Evolutionary conservation across 2,329 filamentous ascomycete genomes (phyloP).

Genomic region (Fusarium pseudocircinatum): DNA sequence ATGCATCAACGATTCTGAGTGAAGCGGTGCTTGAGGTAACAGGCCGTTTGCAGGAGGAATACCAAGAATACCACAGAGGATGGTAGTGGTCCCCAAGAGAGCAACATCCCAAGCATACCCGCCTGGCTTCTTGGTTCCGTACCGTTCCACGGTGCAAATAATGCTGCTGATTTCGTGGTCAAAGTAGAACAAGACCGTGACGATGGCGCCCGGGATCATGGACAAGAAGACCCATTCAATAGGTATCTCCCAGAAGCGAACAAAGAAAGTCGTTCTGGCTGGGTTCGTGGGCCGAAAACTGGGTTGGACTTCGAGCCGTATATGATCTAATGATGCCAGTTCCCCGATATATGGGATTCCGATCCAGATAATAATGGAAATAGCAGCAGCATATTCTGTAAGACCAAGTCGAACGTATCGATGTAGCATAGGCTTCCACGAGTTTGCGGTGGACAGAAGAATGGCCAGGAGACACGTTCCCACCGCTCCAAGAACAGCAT

Average conservation of each 20-base stretch:
- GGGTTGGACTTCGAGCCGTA: constrained; percentile 64
- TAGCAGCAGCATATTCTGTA: constrained; percentile 71
- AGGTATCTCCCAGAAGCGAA: constrained; percentile 70
- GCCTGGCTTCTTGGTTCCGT: constrained; percentile 68
- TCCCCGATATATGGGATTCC: constrained; percentile 70
- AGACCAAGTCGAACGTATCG: constrained; percentile 69
- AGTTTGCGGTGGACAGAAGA: constrained; percentile 68
- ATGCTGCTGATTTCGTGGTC: constrained; percentile 76
- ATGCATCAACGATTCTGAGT: constrained; percentile 71
- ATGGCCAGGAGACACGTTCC: constrained; percentile 72
- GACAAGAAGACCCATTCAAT: constrained; percentile 68
- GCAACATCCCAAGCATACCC: constrained; percentile 73
- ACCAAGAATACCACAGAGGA: constrained; percentile 70
- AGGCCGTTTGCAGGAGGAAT: constrained; percentile 74
- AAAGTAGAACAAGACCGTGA: constrained; percentile 75
- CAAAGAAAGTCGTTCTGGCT: constrained; percentile 65
- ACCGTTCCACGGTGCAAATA: constrained; percentile 70
- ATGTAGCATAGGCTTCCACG: constrained; percentile 70
- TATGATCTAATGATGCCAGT: constrained; percentile 65
- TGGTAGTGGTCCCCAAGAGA: constrained; percentile 69
- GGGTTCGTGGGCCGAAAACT: constrained; percentile 67
- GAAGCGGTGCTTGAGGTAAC: constrained; percentile 71
- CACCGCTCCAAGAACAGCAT: constrained; percentile 70
- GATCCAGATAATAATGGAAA: constrained; percentile 73
- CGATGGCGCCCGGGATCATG: constrained; percentile 69